A percentile compares a stretch with the other conserved stretches of the same genome.
Evolutionary conservation across 805 yeast genomes (phyloP).

Genomic region (Blastobotrys parvus): DNA sequence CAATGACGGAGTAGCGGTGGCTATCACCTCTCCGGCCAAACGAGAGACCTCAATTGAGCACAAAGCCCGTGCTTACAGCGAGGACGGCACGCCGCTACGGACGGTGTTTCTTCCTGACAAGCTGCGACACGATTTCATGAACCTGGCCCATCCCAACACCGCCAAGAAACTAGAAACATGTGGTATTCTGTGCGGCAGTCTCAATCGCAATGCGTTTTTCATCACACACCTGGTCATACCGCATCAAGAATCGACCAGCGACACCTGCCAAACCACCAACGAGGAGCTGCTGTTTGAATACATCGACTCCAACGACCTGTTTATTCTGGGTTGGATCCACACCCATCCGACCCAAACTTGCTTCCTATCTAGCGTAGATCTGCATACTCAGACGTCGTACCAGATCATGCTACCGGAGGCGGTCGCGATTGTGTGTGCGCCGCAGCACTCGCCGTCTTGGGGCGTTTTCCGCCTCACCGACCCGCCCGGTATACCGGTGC

Average conservation of each 20-base stretch:
- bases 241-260: constrained; percentile 51
- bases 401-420: constrained; percentile 66
- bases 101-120: constrained; percentile 42
- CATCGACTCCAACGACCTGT: constrained; percentile 46
- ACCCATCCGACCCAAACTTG: constrained; percentile 72
- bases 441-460: constrained; percentile 38
- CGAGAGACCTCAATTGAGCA: constrained; percentile 6
- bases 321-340: constrained; percentile 68
- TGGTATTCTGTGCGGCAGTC: constrained; percentile 56
- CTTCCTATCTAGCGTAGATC: constrained; percentile 54
- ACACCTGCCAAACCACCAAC: constrained; percentile 53
- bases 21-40: not conserved
- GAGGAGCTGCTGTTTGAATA: constrained; percentile 51
- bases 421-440: constrained; percentile 59
- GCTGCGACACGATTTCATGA: constrained; percentile 37
- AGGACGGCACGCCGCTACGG: constrained; percentile 48
- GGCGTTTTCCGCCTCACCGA: constrained; percentile 57
- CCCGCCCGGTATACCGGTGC: constrained; percentile 52
- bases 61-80: constrained; percentile 34
- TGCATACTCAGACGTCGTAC: constrained; percentile 61
- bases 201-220: constrained; percentile 54
- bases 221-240: constrained; percentile 56
- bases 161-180: constrained; percentile 48
- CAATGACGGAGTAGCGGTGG: not conserved
- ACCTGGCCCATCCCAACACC: constrained; percentile 44